These are phyloP conservation scores for Tetrastigma voinierianum DNA, from an alignment of 164 flowering plant species.

Conservation along the genomic window DNA sequence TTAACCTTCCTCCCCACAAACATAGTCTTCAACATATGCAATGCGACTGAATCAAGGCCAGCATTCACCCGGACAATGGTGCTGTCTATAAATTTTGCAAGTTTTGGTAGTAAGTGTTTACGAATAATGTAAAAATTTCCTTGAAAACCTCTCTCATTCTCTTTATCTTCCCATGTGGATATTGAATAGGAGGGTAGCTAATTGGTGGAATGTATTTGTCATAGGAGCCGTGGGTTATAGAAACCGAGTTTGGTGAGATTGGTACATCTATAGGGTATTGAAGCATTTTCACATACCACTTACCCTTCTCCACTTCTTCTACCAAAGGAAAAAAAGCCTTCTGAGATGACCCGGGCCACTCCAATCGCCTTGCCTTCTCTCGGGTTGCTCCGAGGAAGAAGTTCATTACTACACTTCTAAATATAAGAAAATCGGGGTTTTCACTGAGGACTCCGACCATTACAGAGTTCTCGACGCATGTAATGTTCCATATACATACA, in stretches of 20 bases:
- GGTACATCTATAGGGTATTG: conserved; percentile 29
- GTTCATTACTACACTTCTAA: conserved; percentile 26
- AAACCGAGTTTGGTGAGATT: conserved; percentile 32
- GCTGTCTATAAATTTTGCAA: too few relatives aligned
- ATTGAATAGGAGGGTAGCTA: neutral
- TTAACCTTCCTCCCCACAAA: too few relatives aligned
- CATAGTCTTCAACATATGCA: too few relatives aligned
- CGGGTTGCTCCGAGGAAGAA: conserved; percentile 41
- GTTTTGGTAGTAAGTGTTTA: too few relatives aligned
- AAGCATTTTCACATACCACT: conserved; percentile 28
- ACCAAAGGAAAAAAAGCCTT: conserved; percentile 39
- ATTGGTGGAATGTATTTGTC: neutral
- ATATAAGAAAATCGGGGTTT: conserved; percentile 38
- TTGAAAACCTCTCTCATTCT: too few relatives aligned
- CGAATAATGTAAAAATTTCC: too few relatives aligned
- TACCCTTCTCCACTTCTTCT: conserved; percentile 31
- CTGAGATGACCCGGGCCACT: conserved; percentile 9
- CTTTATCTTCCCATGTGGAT: neutral
- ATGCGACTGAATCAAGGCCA: too few relatives aligned
- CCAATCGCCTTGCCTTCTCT: conserved; percentile 24
- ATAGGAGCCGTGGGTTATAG: conserved; percentile 46
- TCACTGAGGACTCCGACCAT: conserved; percentile 42
- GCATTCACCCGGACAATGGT: too few relatives aligned
- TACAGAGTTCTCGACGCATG: conserved; percentile 35
- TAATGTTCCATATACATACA: neutral